Evolutionary conservation across 129 eudicot species (phyloP), one percentile per base, ranked within the genome.

Genomic region (Oenanthe sinensis): DNA sequence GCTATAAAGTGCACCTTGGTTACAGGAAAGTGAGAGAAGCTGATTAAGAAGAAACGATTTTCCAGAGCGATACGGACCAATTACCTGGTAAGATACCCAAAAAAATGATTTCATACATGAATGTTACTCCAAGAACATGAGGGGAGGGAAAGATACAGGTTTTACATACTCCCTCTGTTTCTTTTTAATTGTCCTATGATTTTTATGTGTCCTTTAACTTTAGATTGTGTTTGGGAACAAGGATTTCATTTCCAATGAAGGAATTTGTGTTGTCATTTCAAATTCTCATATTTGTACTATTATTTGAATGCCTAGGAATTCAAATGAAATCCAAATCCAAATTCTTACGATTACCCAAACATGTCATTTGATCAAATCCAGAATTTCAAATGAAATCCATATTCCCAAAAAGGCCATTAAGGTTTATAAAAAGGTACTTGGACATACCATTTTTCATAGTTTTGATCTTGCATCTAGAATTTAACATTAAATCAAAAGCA

Each of bases 41-140:
- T 96, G 99, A 86, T 96, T 96, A 70, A 96, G 97, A 33, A 92
- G 88, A 85, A 92, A 96, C 1, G 99, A 96, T 86, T 96, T 96
- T 75, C 99, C 99, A 81, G 99, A 96, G 81, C 99, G 97, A 85
- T 96, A 96, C 22, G 99, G 99, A 52, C 99, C 99, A 87, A 96
- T 96, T 71, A 96, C 99, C 99, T 95, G 78, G 45, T 28, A 71
- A 86, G 30, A 89, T 39, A 79, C 47, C 84, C 82, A 75, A 48
- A 78, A 67, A 83, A 72, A 44, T 60, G 30, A n/a, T 0, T 15
- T 8, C 17, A n/a, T 40, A 24, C 17, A 45, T 44, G 45, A 26
- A 24, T 73, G 20, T 24, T 55, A 55, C 30, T 55, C 28, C 65
- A 44, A 40, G 24, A 26, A 28, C 10, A 6, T 13, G 71, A 13